phyloP scores from a whole-genome alignment of 2,329 filamentous ascomycete genomes.

The Kalmusia sp. region DNA sequence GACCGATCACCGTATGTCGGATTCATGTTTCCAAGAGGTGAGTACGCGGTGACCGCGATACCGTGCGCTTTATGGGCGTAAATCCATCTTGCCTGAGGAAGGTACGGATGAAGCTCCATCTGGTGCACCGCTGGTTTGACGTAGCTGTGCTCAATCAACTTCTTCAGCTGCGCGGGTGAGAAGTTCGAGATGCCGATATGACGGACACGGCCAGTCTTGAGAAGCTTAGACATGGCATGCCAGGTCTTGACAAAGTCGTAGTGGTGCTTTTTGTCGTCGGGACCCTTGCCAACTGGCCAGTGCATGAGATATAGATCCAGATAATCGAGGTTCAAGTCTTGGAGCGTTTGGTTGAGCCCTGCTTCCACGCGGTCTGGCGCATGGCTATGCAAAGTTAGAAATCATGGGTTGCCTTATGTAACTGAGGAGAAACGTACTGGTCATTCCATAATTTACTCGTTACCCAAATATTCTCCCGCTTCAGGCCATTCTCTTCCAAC shows the following conservation, averaged over 20 bases:
- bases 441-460: conserved; percentile 71
- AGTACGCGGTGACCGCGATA: conserved; percentile 23
- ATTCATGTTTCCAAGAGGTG: conserved; percentile 22
- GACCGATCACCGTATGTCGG: conserved; percentile 19
- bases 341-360: conserved; percentile 74
- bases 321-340: conserved; percentile 81
- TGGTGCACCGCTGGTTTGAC: conserved; percentile 27
- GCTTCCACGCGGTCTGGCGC: conserved; percentile 50
- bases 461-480: conserved; percentile 43
- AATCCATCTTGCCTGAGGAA: conserved; percentile 17
- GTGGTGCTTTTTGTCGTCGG: conserved; percentile 53
- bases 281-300: conserved; percentile 53
- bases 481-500: conserved; percentile 12
- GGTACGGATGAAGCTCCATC: conserved; percentile 25
- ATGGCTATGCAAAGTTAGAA: conserved; percentile 12
- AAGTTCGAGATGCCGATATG: conserved; percentile 25
- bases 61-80: conserved; percentile 13
- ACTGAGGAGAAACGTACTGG: conserved; percentile 3
- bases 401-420: background rate
- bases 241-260: conserved; percentile 19
- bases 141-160: conserved; percentile 55
- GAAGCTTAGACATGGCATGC: conserved; percentile 41
- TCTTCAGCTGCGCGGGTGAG: conserved; percentile 49
- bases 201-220: conserved; percentile 31
- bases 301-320: conserved; percentile 82